A percentile compares a stretch with the other conserved stretches of the same genome.
Conservation (phyloP, 257 asterid species). For the Solanum gandarillasii region DNA sequence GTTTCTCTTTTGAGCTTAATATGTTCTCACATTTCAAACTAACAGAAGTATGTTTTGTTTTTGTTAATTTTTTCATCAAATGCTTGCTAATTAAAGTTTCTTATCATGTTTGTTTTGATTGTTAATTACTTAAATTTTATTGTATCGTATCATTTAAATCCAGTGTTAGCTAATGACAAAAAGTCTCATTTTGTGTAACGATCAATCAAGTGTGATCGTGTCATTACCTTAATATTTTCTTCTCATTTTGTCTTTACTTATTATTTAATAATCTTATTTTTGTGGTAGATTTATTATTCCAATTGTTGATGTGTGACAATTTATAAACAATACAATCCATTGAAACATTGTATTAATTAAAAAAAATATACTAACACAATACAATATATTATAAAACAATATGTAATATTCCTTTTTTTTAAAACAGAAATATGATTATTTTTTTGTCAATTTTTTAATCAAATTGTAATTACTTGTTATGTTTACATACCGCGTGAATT, state of each 20-base stretch:
- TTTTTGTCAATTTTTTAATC: neutral
- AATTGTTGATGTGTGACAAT: neutral
- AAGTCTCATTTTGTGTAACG: neutral
- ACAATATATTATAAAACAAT: too few relatives aligned
- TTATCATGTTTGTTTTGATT: neutral
- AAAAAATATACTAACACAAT: too few relatives aligned
- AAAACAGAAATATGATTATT: neutral
- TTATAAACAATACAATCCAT: too few relatives aligned
- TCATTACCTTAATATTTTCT: neutral
- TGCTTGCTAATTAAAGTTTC: conserved; percentile 27
- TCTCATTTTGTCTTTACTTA: neutral
- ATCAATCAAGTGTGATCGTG: neutral
- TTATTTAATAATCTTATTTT: too few relatives aligned
- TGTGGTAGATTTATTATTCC: neutral
- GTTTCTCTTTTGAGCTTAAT: conserved; percentile 4
- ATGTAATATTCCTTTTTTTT: neutral
- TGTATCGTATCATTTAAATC: too few relatives aligned
- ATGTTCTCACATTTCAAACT: neutral
- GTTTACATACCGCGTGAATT: neutral
- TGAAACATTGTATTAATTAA: too few relatives aligned
- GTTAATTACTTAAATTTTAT: neutral
- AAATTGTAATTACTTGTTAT: neutral
- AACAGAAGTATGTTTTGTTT: neutral
- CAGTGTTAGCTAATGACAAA: too few relatives aligned
- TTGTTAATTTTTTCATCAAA: neutral